Base-by-base conservation (phyloP, 1,284 basidiomycete genomes). In the Rhodotorula sp. region DNA sequence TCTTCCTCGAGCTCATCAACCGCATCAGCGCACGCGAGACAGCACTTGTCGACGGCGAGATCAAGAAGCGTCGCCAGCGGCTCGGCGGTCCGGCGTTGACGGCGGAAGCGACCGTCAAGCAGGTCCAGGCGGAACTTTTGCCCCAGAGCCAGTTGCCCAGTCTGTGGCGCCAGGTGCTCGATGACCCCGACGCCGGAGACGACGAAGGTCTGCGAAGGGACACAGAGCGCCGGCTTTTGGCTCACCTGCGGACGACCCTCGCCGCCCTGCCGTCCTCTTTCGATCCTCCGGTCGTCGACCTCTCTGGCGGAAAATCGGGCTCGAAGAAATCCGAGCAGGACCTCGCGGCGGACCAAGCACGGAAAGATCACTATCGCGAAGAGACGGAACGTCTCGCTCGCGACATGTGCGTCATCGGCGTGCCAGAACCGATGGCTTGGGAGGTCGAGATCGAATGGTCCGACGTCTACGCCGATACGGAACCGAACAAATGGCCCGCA, bases 351-450 rank as follows among this genome's bases (percentile, higher is more conserved):
- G 81, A 83, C 68, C 74, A 46, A 79, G 77, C 82, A 20, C 58
- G 62, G 23, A 93, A 92, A 80, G 77, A 78, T 10, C 77, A 80
- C 23, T 74, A 89, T 20, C 83, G 87, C 4, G 80, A 82, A n/a
- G 88, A 91, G 74, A 83, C 95, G 6, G 85, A 90, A 63, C 86
- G 87, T 10, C 82, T 95, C 61, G 85, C 91, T 1, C 83, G 85
- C 23, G 93, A 91, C 4, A 86, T 88, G 61, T 87, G 95, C 16
- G 82, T 93, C 10, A 83, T 97, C 46, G 84, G 85, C 46, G 85
- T 93, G n/a, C 85, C 87, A 0, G 88, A 95, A 77, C 88, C 90
- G 75, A 77, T 89, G 21, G 91, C 91, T 0, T 97, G 93, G 93
- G 85, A 82, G 48, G 81, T 92, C 26, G 88, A 86, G 73, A 84